Percentiles rank a stretch among this genome's conserved stretches.
Conservation (phyloP, 2,329 filamentous ascomycete species). For the Nigrospora osmanthi region DNA sequence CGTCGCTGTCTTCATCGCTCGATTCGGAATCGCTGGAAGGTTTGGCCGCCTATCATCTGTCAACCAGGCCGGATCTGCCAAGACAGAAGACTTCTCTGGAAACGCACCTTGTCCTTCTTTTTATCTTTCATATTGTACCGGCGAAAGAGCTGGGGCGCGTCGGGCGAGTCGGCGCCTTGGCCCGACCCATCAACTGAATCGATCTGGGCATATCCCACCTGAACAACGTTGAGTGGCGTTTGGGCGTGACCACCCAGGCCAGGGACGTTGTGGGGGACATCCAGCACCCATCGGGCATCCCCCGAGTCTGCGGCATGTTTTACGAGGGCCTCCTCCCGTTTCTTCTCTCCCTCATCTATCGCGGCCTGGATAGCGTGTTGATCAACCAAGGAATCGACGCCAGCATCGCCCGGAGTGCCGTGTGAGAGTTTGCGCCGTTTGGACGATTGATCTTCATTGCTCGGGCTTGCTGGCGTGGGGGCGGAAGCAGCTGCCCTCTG, state of each 20-base stretch:
- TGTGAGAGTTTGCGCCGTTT: conserved; percentile 55
- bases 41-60: conserved; percentile 19
- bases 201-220: conserved; percentile 45
- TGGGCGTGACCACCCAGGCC: conserved; percentile 20
- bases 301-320: conserved; percentile 53
- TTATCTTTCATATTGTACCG: conserved; percentile 24
- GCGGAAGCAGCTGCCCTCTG: conserved; percentile 53
- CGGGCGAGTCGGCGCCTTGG: conserved; percentile 7
- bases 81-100: not conserved
- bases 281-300: conserved; percentile 71
- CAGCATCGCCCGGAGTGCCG: conserved; percentile 22
- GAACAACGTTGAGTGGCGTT: conserved; percentile 47
- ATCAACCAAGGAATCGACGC: conserved; percentile 40
- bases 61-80: conserved; percentile 25
- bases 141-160: conserved; percentile 13
- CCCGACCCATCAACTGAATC: conserved; percentile 17
- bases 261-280: conserved; percentile 33
- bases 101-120: conserved; percentile 5
- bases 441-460: conserved; percentile 39
- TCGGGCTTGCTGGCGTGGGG: conserved; percentile 34
- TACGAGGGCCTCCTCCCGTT: conserved; percentile 52
- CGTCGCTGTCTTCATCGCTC: conserved; percentile 24
- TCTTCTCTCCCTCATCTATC: conserved; percentile 58
- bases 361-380: conserved; percentile 55
- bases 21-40: conserved; percentile 18